Percentiles rank a stretch among this genome's conserved stretches.
These are phyloP conservation scores for Halophytophthora polymorphica DNA, from an alignment of 352 stramenopile genomes.

Conservation along the genomic window DNA sequence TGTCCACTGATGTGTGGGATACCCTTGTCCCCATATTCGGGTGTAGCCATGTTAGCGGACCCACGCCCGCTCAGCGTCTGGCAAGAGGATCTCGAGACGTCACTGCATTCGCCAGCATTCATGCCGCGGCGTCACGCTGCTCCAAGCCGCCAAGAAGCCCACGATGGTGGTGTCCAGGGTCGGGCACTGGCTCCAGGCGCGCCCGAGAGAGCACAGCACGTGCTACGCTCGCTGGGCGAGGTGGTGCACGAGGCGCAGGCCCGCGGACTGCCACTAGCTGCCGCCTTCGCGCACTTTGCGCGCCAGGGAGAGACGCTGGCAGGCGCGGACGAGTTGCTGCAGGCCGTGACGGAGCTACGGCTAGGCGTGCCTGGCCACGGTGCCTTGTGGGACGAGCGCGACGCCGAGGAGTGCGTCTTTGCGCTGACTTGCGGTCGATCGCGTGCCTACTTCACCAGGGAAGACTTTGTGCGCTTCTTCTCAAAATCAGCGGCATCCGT, in stretches of 20 bases:
- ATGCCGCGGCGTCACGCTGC: too few species aligned
- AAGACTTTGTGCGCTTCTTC: slow-evolving; percentile 60
- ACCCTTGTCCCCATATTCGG: too few species aligned
- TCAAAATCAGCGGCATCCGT: background rate
- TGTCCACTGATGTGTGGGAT: too few species aligned
- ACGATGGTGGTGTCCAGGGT: background rate
- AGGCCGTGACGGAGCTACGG: slow-evolving; percentile 41
- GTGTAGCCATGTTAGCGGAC: too few species aligned
- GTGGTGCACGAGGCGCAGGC: slow-evolving; percentile 46
- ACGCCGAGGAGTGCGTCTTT: slow-evolving; percentile 45
- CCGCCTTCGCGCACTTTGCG: slow-evolving; percentile 64
- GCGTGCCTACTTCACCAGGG: slow-evolving; percentile 44
- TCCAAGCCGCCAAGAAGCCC: slow-evolving; percentile 9
- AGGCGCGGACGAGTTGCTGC: slow-evolving; percentile 46
- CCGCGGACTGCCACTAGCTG: slow-evolving; percentile 44
- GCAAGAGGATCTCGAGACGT: too few species aligned
- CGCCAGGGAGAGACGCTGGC: slow-evolving; percentile 41
- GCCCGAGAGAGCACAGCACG: slow-evolving; percentile 9
- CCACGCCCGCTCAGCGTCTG: too few species aligned
- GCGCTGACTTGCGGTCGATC: slow-evolving; percentile 34
- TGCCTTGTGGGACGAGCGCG: slow-evolving; percentile 36
- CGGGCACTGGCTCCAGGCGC: background rate
- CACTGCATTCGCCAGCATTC: too few species aligned
- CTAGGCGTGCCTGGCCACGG: slow-evolving; percentile 13
- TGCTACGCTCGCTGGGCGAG: slow-evolving; percentile 38